Conservation (phyloP, 345 rosid species). For the Eucalyptus brandiana region DNA sequence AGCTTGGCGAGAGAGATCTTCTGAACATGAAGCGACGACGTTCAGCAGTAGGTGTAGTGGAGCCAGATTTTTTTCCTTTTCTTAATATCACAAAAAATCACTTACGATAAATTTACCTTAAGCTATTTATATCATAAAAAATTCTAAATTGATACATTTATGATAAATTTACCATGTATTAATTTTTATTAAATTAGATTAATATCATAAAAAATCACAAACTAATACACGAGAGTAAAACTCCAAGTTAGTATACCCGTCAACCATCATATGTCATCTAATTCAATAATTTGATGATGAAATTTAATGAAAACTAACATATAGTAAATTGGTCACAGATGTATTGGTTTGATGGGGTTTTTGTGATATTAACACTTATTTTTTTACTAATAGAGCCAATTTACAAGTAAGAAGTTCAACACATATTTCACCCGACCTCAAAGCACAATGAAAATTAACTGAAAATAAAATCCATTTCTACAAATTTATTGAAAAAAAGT, state of each 20-base stretch:
- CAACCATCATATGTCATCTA: fast-evolving
- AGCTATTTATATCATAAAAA: fast-evolving
- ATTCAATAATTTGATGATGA: fast-evolving
- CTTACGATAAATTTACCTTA: too few relatives aligned
- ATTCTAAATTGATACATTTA: too few relatives aligned
- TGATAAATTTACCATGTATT: fast-evolving
- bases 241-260: fast-evolving
- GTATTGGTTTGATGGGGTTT: fast-evolving
- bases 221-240: too few relatives aligned
- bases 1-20: neutral
- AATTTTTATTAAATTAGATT: too few relatives aligned
- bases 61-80: too few relatives aligned
- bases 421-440: neutral
- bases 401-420: neutral
- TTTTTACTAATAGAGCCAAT: neutral
- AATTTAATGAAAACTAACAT: fast-evolving
- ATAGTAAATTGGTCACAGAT: fast-evolving
- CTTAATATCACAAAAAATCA: too few relatives aligned
- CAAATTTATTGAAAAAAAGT: neutral
- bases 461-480: neutral
- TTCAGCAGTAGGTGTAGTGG: neutral
- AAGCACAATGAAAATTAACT: neutral
- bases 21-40: neutral
- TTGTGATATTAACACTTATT: too few relatives aligned
- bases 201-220: fast-evolving